phyloP scores from a whole-genome alignment of 169 alveolate genomes.

The Condylostoma magnum region DNA sequence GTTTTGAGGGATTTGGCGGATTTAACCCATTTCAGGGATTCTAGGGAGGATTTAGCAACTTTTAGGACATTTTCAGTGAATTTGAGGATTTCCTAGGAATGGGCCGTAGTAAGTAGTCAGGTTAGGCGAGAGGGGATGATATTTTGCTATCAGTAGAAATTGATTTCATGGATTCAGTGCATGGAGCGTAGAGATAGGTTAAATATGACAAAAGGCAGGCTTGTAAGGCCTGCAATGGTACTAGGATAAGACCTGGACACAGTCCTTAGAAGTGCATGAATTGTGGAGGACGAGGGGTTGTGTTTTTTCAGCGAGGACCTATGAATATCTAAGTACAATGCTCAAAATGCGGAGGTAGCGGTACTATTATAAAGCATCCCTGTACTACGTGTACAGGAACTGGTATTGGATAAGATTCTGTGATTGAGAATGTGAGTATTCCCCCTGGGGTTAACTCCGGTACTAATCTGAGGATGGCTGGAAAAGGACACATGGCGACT shows the following conservation, averaged over 20 bases:
- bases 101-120: conserved; percentile 1
- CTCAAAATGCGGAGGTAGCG: conserved; percentile 47
- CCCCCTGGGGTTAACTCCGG: conserved; percentile 65
- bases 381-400: conserved; percentile 28
- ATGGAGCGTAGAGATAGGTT: conserved; percentile 42
- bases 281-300: conserved; percentile 56
- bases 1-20: background rate
- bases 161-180: conserved; percentile 56
- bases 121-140: conserved; percentile 41
- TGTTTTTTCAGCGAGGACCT: conserved; percentile 49
- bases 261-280: conserved; percentile 37
- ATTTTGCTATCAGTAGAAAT: conserved; percentile 38
- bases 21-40: conserved; percentile 21
- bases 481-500: conserved; percentile 43
- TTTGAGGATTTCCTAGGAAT: conserved; percentile 27
- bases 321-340: conserved; percentile 45
- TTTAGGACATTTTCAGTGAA: conserved; percentile 27
- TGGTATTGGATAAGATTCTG: conserved; percentile 1
- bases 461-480: conserved; percentile 38
- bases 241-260: conserved; percentile 54
- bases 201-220: conserved; percentile 21
- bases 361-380: conserved; percentile 11
- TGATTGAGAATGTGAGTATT: conserved; percentile 41
- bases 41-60: conserved; percentile 10
- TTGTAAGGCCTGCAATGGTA: conserved; percentile 55